phyloP scores from a whole-genome alignment of 2,329 filamentous ascomycete species.

The Paecilomyces fulvus region DNA sequence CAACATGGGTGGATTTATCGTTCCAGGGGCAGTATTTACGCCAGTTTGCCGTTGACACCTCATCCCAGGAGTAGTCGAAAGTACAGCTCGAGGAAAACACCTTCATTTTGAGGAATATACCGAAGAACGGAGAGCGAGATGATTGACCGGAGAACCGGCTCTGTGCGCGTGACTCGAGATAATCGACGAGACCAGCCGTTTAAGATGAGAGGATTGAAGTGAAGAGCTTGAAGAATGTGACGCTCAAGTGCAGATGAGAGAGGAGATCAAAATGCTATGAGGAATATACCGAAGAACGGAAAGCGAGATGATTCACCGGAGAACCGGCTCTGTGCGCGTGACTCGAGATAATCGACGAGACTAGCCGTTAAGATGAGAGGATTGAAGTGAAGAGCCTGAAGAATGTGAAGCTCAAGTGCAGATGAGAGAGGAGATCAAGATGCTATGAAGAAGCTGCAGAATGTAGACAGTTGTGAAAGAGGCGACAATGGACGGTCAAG shows the following conservation, averaged over 20 bases:
- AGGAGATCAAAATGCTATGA: conserved; percentile 9
- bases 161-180: neutral
- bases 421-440: neutral
- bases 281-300: conserved; percentile 1
- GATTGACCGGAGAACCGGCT: neutral
- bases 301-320: neutral
- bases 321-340: neutral
- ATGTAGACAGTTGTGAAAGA: neutral
- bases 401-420: neutral
- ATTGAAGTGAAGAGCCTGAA: neutral
- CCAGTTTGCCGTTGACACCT: conserved; percentile 97
- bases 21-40: conserved; percentile 99
- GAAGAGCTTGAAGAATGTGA: neutral
- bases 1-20: conserved; percentile 93
- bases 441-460: neutral
- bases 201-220: neutral
- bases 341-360: neutral
- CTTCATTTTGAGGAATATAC: conserved; percentile 58
- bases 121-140: neutral
- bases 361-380: neutral
- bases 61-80: conserved; percentile 97
- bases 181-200: neutral
- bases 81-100: conserved; percentile 85
- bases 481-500: neutral
- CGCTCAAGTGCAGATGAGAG: neutral